These are phyloP conservation scores for Trichoderma oligosporum DNA, from an alignment of 2,329 filamentous ascomycete species.

Conservation along the genomic window DNA sequence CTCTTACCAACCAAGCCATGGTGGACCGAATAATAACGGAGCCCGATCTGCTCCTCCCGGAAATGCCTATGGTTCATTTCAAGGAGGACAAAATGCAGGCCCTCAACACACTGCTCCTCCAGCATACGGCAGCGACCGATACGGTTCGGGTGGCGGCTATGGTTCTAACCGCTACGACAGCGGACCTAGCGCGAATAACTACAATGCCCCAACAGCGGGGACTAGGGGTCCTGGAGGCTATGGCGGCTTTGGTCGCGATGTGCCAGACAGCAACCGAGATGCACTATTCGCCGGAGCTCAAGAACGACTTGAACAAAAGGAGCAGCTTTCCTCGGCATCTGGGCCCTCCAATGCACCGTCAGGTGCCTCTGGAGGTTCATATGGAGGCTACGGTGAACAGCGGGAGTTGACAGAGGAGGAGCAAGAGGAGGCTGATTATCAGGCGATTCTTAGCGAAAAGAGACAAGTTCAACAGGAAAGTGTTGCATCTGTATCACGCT, in stretches of 20 bases:
- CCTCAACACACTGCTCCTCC: slow-evolving; percentile 27
- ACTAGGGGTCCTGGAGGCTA: slow-evolving; percentile 55
- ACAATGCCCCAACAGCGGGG: slow-evolving; percentile 29
- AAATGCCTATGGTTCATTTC: slow-evolving; percentile 21
- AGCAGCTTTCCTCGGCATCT: slow-evolving; percentile 23
- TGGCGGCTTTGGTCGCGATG: slow-evolving; percentile 53
- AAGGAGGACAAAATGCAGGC: not conserved
- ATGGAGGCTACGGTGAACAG: slow-evolving; percentile 60
- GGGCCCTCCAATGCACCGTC: slow-evolving; percentile 27
- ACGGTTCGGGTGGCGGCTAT: slow-evolving; percentile 50
- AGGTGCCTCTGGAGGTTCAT: slow-evolving; percentile 30
- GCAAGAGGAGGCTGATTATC: slow-evolving; percentile 68
- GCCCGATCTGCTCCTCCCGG: slow-evolving; percentile 20
- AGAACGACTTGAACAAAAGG: slow-evolving; percentile 45
- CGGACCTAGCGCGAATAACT: slow-evolving; percentile 30
- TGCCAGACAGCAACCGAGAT: slow-evolving; percentile 53
- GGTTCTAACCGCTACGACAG: slow-evolving; percentile 51
- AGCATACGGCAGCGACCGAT: slow-evolving; percentile 54
- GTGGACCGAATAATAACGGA: slow-evolving; percentile 31
- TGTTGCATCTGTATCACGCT: slow-evolving; percentile 38
- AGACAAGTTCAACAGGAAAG: slow-evolving; percentile 76
- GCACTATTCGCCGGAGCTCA: slow-evolving; percentile 59
- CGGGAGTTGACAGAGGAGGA: slow-evolving; percentile 78
- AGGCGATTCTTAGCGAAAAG: slow-evolving; percentile 50
- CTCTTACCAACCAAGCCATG: slow-evolving; percentile 44